A percentile compares a stretch with the other conserved stretches of the same genome.
phyloP scores from a whole-genome alignment of 176 grass and related monocot species.

The Otatea glauca region DNA sequence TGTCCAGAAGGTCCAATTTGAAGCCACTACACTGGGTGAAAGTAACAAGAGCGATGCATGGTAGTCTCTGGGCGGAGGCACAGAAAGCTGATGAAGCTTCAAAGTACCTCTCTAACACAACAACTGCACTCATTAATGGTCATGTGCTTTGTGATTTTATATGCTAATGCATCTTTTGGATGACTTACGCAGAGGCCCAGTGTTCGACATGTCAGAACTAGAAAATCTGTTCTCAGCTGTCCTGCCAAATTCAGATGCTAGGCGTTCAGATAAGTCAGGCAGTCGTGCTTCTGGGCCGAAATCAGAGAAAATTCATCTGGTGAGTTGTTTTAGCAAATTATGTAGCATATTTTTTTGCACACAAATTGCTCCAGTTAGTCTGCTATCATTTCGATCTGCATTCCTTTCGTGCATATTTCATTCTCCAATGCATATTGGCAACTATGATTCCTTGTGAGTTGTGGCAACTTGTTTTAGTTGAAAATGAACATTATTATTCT shows the following conservation, averaged over 20 bases:
- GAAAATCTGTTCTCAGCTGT: constrained; percentile 94
- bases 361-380: neutral
- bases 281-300: constrained; percentile 64
- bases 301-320: constrained; percentile 96
- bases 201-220: constrained; percentile 95
- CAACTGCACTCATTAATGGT: constrained; percentile 8
- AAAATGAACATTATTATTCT: constrained; percentile 19
- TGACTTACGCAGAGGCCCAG: constrained; percentile 66
- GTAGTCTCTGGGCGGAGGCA: constrained; percentile 90
- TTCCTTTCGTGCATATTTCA: constrained; percentile 25
- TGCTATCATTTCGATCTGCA: neutral
- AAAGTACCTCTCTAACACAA: constrained; percentile 52
- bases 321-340: constrained; percentile 47
- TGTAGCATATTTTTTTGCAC: neutral
- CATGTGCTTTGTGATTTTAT: constrained; percentile 30
- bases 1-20: constrained; percentile 78
- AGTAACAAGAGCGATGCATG: constrained; percentile 99
- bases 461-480: constrained; percentile 11
- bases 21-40: constrained; percentile 99
- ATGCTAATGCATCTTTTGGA: constrained; percentile 45
- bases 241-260: constrained; percentile 68
- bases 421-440: constrained; percentile 30
- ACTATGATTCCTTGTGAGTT: constrained; percentile 14
- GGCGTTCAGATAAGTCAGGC: constrained; percentile 68
- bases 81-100: constrained; percentile 75